These are phyloP conservation scores for Aspergillus intermedius DNA, from an alignment of 2,329 filamentous ascomycete species.

Conservation along the genomic window DNA sequence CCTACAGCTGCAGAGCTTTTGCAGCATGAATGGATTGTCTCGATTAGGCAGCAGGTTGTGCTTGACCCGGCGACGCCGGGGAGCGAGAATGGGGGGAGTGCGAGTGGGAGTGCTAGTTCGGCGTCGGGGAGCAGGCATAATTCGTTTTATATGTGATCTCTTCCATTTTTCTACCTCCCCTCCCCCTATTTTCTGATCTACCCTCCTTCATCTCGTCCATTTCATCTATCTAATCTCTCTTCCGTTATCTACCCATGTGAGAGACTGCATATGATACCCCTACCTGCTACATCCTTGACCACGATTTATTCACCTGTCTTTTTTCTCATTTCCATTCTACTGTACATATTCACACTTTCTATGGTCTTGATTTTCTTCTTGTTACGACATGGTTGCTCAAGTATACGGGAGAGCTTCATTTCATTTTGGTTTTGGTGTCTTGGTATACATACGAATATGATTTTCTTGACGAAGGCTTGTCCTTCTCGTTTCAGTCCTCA, in stretches of 20 bases:
- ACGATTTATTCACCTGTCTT: too few relatives aligned
- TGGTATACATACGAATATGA: too few relatives aligned
- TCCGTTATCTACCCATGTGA: not conserved
- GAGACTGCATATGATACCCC: too few relatives aligned
- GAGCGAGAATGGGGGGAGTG: constrained; percentile 30
- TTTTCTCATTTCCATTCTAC: too few relatives aligned
- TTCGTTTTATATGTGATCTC: constrained; percentile 14
- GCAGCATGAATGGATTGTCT: constrained; percentile 81
- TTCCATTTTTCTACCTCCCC: not conserved
- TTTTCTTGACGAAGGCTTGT: too few relatives aligned
- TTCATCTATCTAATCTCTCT: not conserved
- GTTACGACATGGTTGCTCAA: too few relatives aligned
- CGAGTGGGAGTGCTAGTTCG: constrained; percentile 14
- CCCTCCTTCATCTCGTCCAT: not conserved
- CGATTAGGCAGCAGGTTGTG: constrained; percentile 43
- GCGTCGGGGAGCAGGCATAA: constrained; percentile 24
- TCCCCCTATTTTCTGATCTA: not conserved
- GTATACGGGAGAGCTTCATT: too few relatives aligned
- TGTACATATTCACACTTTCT: too few relatives aligned
- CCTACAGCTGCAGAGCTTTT: constrained; percentile 81
- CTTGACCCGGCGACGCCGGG: constrained; percentile 36
- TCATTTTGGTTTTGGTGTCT: too few relatives aligned
- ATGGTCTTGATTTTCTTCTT: too few relatives aligned
- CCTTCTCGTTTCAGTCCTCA: too few relatives aligned
- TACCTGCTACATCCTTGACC: too few relatives aligned